Evolutionary conservation across 345 rosid species (phyloP), one percentile per base, ranked within the genome.

Genomic region (Bruguiera parviflora): DNA sequence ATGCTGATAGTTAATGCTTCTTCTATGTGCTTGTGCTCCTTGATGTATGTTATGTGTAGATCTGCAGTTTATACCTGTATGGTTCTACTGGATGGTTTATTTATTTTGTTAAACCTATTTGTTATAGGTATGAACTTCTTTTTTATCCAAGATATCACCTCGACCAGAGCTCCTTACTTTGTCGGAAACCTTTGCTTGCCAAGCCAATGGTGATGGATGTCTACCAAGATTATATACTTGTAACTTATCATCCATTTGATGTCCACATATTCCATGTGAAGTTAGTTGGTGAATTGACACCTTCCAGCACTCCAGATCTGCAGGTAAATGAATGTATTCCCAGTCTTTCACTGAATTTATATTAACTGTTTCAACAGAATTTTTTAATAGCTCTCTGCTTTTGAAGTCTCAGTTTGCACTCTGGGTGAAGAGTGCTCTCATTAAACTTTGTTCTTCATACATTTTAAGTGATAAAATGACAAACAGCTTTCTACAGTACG

Each of bases 401-500:
- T 58, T 60, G 66, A 77, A 56, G 59, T 74, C 73, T 77, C 51
- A 49, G 22, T 63, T 39, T 75, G 72, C 65, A 56, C 78, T 77
- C 64, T 53, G 65, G 53, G 64, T 56, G 61, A 32, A 15, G 69
- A 61, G 56, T 75, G 75, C 78, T 82, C 69, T 63, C 56, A 59
- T 67, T 46, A 64, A 73, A 75, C 77, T 78, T 72, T 81, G 70
- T 81, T 76, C 76, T 82, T 79, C 84, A 84, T 88, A 76, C 82
- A 78, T 87, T 87, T 87, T 81, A 94, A 95, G 96, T 95, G 92
- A 92, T 92, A 82, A 95, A 87, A 90, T 95, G 99, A 92, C 98
- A 83, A 92, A 95, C 96, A 95, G 99, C 98, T 95, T 88, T 95
- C 98, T 88, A 92, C 98, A 92, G 99, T 95, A 84, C 91, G 99